Conservation (phyloP, 495 filamentous ascomycete genomes). For the Jackrogersella multiformis region DNA sequence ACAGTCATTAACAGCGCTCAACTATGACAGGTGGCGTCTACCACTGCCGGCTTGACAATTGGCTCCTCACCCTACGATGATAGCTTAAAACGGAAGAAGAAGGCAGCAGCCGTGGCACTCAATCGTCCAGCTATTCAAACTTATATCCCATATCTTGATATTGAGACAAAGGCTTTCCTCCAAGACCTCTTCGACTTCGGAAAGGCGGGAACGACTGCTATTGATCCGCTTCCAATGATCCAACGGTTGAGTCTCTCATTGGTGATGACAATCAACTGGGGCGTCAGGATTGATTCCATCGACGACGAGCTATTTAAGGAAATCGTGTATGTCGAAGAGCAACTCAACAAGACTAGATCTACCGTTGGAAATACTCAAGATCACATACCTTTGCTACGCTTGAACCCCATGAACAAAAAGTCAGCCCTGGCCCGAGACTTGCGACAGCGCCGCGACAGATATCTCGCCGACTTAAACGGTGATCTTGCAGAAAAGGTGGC, state of each 20-base stretch:
- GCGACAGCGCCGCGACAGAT: constrained; percentile 67
- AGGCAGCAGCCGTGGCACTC: constrained; percentile 69
- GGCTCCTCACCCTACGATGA: constrained; percentile 72
- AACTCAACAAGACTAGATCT: constrained; percentile 65
- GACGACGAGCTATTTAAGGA: constrained; percentile 69
- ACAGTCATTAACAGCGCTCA: constrained; percentile 4
- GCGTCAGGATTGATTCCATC: constrained; percentile 64
- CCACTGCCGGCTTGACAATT: constrained; percentile 71
- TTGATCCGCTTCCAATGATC: constrained; percentile 70
- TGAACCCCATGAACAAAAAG: constrained; percentile 65
- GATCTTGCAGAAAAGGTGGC: constrained; percentile 66
- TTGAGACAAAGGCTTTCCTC: constrained; percentile 68
- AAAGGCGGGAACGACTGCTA: constrained; percentile 58
- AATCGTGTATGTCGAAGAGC: constrained; percentile 70
- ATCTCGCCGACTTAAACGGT: constrained; percentile 61
- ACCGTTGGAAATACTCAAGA: constrained; percentile 72
- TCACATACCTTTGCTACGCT: constrained; percentile 67
- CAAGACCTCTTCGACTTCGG: constrained; percentile 66
- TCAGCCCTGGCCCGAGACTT: constrained; percentile 64
- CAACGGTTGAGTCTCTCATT: constrained; percentile 66
- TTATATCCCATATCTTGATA: constrained; percentile 68
- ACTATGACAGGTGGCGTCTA: constrained; percentile 62
- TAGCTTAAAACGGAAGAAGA: constrained; percentile 68
- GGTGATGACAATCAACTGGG: constrained; percentile 71
- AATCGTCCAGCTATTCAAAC: constrained; percentile 68